A percentile compares a stretch with the other conserved stretches of the same genome.
Conservation (phyloP, 2,329 filamentous ascomycete species). For the Colletotrichum tanaceti region DNA sequence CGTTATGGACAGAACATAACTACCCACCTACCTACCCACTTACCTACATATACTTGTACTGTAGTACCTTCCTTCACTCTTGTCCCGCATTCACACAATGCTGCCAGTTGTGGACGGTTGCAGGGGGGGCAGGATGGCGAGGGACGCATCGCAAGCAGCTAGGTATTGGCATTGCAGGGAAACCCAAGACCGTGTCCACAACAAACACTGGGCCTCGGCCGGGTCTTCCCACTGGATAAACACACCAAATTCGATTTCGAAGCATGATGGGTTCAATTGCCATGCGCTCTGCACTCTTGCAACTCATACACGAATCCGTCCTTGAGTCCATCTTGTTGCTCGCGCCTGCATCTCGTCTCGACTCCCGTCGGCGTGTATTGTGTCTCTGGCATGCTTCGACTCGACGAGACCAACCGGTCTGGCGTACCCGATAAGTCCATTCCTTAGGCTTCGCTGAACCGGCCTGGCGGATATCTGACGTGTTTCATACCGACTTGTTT, state of each 20-base stretch:
- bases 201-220: slow-evolving; percentile 23
- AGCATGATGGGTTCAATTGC: background rate
- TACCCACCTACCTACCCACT: no score
- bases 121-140: slow-evolving; percentile 8
- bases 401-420: background rate
- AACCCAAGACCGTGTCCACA: slow-evolving; percentile 12
- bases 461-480: slow-evolving; percentile 26
- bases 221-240: slow-evolving; percentile 1
- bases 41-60: no score
- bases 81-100: background rate
- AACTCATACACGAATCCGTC: no score
- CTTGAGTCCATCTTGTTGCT: no score
- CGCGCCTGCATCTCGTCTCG: no score
- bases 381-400: background rate
- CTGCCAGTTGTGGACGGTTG: slow-evolving; percentile 4
- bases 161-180: slow-evolving; percentile 7
- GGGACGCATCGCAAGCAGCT: slow-evolving; percentile 12
- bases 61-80: background rate
- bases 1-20: no score
- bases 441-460: slow-evolving; percentile 9
- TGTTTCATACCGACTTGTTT: slow-evolving; percentile 28
- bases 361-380: background rate
- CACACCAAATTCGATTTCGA: background rate
- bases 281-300: slow-evolving; percentile 2
- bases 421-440: slow-evolving; percentile 4